These are phyloP conservation scores for Stephanodiscus minutulus DNA, from an alignment of 108 stramenopile genomes.

Conservation along the genomic window DNA sequence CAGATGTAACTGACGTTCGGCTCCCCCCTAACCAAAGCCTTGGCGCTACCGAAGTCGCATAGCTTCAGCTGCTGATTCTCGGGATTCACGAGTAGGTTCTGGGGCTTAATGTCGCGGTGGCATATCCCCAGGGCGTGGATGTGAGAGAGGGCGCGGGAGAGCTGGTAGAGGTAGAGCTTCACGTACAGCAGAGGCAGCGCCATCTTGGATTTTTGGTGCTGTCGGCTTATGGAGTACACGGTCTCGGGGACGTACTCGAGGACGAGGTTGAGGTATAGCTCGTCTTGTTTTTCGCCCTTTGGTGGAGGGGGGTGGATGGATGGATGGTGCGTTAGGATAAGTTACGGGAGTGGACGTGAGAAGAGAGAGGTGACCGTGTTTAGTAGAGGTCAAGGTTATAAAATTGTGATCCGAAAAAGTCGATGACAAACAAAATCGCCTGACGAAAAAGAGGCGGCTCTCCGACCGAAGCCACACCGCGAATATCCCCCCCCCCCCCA, in stretches of 20 bases:
- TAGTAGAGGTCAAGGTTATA: too few relatives aligned
- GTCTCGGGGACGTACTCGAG: conserved; percentile 99
- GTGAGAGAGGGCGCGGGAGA: conserved; percentile 94
- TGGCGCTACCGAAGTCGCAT: conserved; percentile 98
- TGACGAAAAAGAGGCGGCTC: too few relatives aligned
- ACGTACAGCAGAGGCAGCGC: conserved; percentile 86
- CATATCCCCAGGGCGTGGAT: conserved; percentile 96
- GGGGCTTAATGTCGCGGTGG: conserved; percentile 99
- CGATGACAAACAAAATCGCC: neutral
- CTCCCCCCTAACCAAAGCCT: conserved; percentile 92
- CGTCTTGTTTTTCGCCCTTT: conserved; percentile 89
- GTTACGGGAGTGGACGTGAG: neutral
- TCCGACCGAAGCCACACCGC: too few relatives aligned
- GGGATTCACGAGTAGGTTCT: conserved; percentile 97
- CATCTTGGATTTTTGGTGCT: conserved; percentile 93
- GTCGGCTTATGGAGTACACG: conserved; percentile 91
- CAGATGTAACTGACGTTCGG: conserved; percentile 99
- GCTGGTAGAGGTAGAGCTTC: conserved; percentile 98
- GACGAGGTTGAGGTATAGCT: conserved; percentile 97
- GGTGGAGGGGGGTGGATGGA: conserved; percentile 4
- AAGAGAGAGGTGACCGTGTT: neutral
- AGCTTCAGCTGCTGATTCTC: conserved; percentile 93
- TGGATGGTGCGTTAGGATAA: neutral
- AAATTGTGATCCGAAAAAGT: neutral
- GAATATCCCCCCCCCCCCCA: too few relatives aligned